Base-by-base conservation (phyloP, 2,329 filamentous ascomycete genomes). In the Kalaharituber pfeilii region DNA sequence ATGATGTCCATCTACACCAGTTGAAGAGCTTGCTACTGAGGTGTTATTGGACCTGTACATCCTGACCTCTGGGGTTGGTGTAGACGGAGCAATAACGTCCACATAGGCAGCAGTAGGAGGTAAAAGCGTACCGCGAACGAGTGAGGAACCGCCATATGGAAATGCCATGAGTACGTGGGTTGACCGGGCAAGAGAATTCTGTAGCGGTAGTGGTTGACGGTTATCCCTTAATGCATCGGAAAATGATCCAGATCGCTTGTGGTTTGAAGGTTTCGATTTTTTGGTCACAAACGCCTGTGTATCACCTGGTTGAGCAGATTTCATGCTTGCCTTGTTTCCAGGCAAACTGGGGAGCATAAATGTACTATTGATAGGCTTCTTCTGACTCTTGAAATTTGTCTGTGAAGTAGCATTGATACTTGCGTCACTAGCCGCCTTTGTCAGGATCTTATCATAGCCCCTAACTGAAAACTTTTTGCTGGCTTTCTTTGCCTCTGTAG, bases 221-320 rank as follows among this genome's bases (percentile, higher is more conserved):
- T 81, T 68, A 64, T 91, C 84, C 61, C 86, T 74, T 51, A 89
- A 68, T 1, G 88, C 89, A 68, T 95, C 86, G 0, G 84, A 85
- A 62, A 91, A 82, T 66, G 88, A 95, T 50, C 82, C 86, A 65
- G 85, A 94, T 22, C 87, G 80, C 67, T 86, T 88, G 68, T 94
- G 87, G 2, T 71, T 53, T 25, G 60, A 57, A 7, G 51, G 50
- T 22, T 56, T 51, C 39, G 49, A 30, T 42, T 59, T 56, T 49
- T 53, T 55, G 15, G 33, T 15, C 15, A 18, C 33, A 39, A 39
- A 39, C 20, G 33, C 20, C 33, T 39, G 2, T 13, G 15, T 18
- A 18, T 39, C 20, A 18, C 4, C 20, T 8, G 33, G 20, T 15
- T 13, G 7, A 3, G 7, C 33, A 15, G 33, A 13, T 8, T 39